phyloP scores from a whole-genome alignment of 305 asterid species.

The Fraxinus greggii region DNA sequence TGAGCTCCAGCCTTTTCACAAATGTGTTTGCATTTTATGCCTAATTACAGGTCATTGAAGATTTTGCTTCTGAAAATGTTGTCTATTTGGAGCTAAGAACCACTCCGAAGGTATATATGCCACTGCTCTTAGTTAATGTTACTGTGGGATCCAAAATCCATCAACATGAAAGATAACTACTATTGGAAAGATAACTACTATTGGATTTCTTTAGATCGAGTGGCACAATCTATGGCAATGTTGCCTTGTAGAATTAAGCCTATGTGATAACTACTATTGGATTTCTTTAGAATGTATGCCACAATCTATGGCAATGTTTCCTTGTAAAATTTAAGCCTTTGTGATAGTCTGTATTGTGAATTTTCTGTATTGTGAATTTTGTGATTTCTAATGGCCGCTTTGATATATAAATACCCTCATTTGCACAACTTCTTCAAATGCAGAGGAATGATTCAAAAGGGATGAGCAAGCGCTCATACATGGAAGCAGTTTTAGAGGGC shows the following conservation, averaged over 20 bases:
- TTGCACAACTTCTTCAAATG: background rate
- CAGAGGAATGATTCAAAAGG: conserved; percentile 79
- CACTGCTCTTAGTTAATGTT: conserved; percentile 12
- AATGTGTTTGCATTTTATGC: background rate
- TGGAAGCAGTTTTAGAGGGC: conserved; percentile 80
- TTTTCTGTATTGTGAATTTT: background rate
- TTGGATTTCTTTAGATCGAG: background rate
- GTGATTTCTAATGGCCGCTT: conserved; percentile 2
- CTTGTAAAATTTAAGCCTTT: background rate
- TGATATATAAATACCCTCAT: background rate
- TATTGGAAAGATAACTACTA: background rate
- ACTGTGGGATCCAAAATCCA: background rate
- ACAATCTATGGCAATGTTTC: background rate
- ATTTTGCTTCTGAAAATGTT: conserved; percentile 90
- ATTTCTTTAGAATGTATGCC: background rate
- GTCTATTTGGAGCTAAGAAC: conserved; percentile 87
- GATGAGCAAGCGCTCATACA: conserved; percentile 86
- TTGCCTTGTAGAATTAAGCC: conserved; percentile 1
- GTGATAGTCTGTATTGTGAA: background rate
- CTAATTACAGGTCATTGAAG: conserved; percentile 68
- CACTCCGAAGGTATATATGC: conserved; percentile 73
- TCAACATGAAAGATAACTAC: background rate
- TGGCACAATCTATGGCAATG: background rate
- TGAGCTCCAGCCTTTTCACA: background rate
- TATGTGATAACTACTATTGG: background rate